Base-by-base conservation (phyloP, 345 rosid species). In the Aegle marmelos region DNA sequence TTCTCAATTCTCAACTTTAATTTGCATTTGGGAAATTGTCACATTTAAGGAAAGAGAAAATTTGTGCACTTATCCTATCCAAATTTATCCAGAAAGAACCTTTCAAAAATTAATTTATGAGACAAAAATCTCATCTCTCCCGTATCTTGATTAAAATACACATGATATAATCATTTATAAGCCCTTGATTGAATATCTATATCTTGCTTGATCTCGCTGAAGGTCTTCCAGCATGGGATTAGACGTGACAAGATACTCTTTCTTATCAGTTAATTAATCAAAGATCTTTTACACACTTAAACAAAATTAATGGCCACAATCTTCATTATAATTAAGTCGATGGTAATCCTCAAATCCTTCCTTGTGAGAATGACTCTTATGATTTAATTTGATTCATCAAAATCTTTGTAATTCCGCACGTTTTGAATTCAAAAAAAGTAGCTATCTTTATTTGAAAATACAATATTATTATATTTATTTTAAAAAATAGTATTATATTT, bases 61-160 rank as follows among this genome's bases (percentile, higher is more conserved):
- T 63, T 8, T 2, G 11, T 22, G 59, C 58, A 45, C 74, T 73
- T 77, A 83, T 83, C 75, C 79, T 64, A 74, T 83, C 79, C 70
- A 62, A 63, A 24, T 39, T 71, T 80, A 83, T 80, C 86, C 74
- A 10, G 50, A 83, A 45, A 77, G 81, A 80, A 80, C 75, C 79
- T 63, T 28, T n/a, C 7, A 53, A 39, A 77, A 63, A 11, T 54
- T 74, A 14, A 41, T 69, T 59, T 59, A 17, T 68, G 41, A 57
- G 54, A 60, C 37, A 67, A 63, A 57, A 65, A 45, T 74, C 72
- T 27, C 22, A 7, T 13, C 36, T 19, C 74, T 19, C 10, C 61
- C 58, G 21, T 45, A 33, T 75, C 70, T 25, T 73, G 31, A 53
- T 30, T 3, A 41, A 17, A 48, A 14, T 48, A 25, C 0, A 25